Evolutionary conservation across 805 yeast genomes (phyloP), one percentile per base, ranked within the genome.

Genomic region (Spathaspora arborariae): DNA sequence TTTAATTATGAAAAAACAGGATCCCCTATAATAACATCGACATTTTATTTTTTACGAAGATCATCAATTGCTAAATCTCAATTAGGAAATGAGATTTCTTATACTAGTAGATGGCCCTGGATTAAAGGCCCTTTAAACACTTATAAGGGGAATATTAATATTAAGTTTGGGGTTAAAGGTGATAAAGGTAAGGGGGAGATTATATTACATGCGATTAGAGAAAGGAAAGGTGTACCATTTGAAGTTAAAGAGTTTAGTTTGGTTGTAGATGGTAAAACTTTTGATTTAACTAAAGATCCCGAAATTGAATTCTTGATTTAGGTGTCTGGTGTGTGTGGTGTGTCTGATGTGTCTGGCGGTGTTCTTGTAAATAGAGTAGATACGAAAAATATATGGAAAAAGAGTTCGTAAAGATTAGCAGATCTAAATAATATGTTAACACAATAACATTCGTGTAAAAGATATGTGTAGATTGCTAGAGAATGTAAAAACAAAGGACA

Each of bases 1-100:
- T 84, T 92, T 78, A 91, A 94, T 72, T 91, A 92, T 67, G 99
- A 94, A 63, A 91, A 90, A 63, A 82, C 90, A 16, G 82, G 86
- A 39, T 88, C 96, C 11, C 97, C 98, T 1, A 79, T 92, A 49
- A 85, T 92, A 56, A 79, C 85, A 36, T 91, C 96, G 5, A 85
- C 96, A 3, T 70, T 94, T 63, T 90, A 88, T 64, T 85, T 88
- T 52, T 68, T 92, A 56, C 80, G 99, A 60, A 76, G 97, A 59
- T 84, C 92, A 1, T 73, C 76, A 8, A 51, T 67, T 39, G 90
- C 90, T 9, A 74, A 80, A 45, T 79, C 78, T 20, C 59, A 68
- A 2, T 68, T 92, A 41, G 98, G 98, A 16, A 79, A 78, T 41
- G 82, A 86, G 57, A 86, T 92, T 52, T 81, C 81, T 34, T 89